Conservation (phyloP, 2,329 filamentous ascomycete species). For the Pseudogymnoascus sp. region DNA sequence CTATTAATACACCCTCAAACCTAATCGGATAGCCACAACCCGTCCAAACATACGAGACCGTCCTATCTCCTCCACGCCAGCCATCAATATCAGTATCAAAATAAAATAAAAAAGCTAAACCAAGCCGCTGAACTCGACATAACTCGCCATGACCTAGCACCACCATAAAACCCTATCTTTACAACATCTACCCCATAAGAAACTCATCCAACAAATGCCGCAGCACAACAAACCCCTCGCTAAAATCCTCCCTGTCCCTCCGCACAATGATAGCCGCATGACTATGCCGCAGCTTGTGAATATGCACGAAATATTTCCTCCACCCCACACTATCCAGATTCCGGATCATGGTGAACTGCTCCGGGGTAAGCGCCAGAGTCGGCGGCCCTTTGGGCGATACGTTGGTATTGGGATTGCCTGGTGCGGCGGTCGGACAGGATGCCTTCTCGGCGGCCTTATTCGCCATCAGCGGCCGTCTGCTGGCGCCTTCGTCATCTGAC, state of each 20-base stretch:
- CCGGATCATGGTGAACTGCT: conserved; percentile 80
- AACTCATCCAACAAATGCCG: conserved; percentile 77
- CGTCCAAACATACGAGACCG: neutral
- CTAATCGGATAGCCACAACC: neutral
- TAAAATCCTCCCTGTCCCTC: conserved; percentile 54
- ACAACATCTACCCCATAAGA: conserved; percentile 17
- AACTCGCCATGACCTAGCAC: neutral
- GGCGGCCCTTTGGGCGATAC: conserved; percentile 36
- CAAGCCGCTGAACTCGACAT: neutral
- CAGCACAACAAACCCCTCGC: conserved; percentile 70
- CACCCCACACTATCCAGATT: conserved; percentile 59
- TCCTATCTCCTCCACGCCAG: neutral
- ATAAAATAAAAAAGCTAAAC: neutral
- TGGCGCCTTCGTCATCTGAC: neutral
- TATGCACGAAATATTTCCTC: conserved; percentile 62
- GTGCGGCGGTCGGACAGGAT: neutral
- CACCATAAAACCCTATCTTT: neutral
- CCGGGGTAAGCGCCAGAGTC: conserved; percentile 66
- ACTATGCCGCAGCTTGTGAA: conserved; percentile 67
- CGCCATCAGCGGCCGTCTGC: neutral
- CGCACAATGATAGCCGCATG: conserved; percentile 89
- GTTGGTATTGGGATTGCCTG: conserved; percentile 30
- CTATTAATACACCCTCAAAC: neutral
- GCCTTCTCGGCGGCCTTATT: neutral
- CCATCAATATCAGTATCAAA: neutral